These are phyloP conservation scores for Boletus rubroflammeus DNA, from an alignment of 768 basidiomycete genomes.

Conservation along the genomic window DNA sequence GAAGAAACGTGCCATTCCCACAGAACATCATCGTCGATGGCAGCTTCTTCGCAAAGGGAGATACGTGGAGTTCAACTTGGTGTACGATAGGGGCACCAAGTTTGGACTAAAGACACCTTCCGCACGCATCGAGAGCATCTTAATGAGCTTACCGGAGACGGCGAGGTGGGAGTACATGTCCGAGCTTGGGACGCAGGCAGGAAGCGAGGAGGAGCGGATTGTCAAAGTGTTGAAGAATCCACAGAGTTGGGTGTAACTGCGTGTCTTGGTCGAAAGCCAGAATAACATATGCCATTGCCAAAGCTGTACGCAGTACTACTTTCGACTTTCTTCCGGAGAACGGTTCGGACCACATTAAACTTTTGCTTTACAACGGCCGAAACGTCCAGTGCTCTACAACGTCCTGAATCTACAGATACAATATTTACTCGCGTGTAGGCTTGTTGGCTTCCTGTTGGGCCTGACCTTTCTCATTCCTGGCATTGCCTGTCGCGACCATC, in stretches of 20 bases:
- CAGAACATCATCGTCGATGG: constrained; percentile 79
- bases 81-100: constrained; percentile 84
- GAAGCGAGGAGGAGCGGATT: constrained; percentile 64
- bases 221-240: constrained; percentile 60
- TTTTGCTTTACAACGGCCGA: background rate
- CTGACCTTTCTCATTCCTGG: constrained; percentile 51
- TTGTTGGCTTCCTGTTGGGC: constrained; percentile 53
- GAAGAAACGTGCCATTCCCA: constrained; percentile 54
- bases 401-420: background rate
- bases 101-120: constrained; percentile 84
- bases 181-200: constrained; percentile 60
- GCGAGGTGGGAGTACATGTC: constrained; percentile 90
- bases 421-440: constrained; percentile 5
- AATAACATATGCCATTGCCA: background rate
- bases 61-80: constrained; percentile 93
- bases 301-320: background rate
- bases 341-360: background rate
- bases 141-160: constrained; percentile 86
- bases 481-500: constrained; percentile 40
- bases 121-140: constrained; percentile 82
- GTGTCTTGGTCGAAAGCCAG: too few species aligned
- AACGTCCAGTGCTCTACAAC: background rate
- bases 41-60: constrained; percentile 87
- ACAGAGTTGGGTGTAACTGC: constrained; percentile 51
- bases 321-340: background rate